Conservation (phyloP, 306 rosid genomes). For the Quercus ilex region DNA sequence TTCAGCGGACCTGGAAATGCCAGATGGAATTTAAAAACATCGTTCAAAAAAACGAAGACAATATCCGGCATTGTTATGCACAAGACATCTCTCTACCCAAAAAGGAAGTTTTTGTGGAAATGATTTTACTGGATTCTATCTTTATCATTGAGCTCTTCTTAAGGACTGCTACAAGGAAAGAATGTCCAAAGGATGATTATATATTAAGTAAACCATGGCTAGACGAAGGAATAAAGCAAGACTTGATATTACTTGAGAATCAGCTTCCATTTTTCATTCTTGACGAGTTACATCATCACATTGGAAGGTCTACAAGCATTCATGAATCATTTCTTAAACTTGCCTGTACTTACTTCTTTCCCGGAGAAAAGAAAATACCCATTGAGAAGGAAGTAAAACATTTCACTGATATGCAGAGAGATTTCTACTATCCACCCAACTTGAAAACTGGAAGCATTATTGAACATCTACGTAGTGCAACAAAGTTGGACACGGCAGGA, state of each 20-base stretch:
- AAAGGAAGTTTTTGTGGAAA: neutral
- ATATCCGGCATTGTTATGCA: neutral
- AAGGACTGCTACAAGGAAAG: neutral
- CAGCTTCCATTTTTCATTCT: no score
- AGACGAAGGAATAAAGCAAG: neutral
- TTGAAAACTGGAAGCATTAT: no score
- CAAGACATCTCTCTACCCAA: neutral
- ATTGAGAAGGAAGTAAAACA: neutral
- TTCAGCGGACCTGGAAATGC: neutral
- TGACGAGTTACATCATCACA: no score
- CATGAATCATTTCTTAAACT: neutral
- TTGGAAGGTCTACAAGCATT: no score
- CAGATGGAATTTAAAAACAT: neutral
- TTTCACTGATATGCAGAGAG: conserved; percentile 6
- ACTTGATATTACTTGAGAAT: neutral
- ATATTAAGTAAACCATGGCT: neutral
- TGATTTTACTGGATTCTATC: neutral
- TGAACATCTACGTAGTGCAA: neutral
- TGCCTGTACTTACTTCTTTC: neutral
- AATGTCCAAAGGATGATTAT: neutral
- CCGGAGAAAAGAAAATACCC: neutral
- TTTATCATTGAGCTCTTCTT: neutral
- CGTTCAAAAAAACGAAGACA: neutral
- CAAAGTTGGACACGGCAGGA: conserved; percentile 7
- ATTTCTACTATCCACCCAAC: conserved; percentile 3